Percentiles rank a stretch among this genome's conserved stretches.
Conservation (phyloP, 257 asterid genomes). For the Penstemon eatonii region DNA sequence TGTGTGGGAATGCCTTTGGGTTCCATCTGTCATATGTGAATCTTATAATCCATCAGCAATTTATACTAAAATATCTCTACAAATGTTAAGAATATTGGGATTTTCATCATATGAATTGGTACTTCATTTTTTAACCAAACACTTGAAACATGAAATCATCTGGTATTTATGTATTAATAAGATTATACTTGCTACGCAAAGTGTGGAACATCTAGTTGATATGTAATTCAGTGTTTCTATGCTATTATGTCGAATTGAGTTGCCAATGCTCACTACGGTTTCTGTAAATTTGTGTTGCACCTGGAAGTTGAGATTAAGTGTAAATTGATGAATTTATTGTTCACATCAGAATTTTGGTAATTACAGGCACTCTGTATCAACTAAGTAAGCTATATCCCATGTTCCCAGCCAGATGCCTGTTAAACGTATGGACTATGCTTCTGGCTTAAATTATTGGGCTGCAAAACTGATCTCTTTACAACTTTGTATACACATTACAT, state of each 20-base stretch:
- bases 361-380: slow-evolving; percentile 12
- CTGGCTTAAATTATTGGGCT: slow-evolving; percentile 26
- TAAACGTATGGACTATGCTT: slow-evolving; percentile 18
- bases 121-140: neutral
- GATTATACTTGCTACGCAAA: slow-evolving; percentile 4
- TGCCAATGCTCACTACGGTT: slow-evolving; percentile 9
- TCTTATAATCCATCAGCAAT: slow-evolving; percentile 2
- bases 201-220: neutral
- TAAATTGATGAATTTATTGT: slow-evolving; percentile 7
- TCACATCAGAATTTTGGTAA: slow-evolving; percentile 16
- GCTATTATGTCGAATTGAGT: slow-evolving; percentile 7
- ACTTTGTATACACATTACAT: slow-evolving; percentile 29
- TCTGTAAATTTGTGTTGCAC: slow-evolving; percentile 11
- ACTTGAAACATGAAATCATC: neutral
- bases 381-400: slow-evolving; percentile 8
- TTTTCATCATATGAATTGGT: slow-evolving; percentile 10
- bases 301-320: neutral
- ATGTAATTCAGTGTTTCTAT: slow-evolving; percentile 1
- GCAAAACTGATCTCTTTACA: slow-evolving; percentile 42
- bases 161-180: too few species aligned
- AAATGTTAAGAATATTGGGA: slow-evolving; percentile 9
- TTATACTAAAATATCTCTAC: neutral
- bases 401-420: neutral
- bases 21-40: slow-evolving; percentile 3
- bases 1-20: slow-evolving; percentile 1